phyloP scores from a whole-genome alignment of 345 rosid species.

The Conringia planisiliqua region DNA sequence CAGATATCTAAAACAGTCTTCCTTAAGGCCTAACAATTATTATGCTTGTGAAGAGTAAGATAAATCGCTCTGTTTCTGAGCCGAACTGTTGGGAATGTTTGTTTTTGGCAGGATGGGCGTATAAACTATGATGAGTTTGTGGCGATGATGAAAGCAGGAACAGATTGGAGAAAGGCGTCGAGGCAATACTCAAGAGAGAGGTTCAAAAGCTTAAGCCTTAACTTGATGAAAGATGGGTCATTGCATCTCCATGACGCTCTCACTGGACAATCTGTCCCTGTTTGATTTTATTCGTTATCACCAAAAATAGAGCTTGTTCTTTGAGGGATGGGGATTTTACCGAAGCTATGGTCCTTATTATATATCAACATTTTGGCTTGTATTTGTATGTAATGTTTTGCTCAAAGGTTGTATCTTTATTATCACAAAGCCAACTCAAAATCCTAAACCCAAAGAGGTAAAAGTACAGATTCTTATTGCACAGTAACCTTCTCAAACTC shows the following conservation, averaged over 20 bases:
- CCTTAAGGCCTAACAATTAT: background rate
- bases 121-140: conserved; percentile 95
- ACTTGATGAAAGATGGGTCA: conserved; percentile 96
- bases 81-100: background rate
- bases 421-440: conserved; percentile 13
- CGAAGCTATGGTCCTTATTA: conserved; percentile 9
- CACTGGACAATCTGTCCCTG: conserved; percentile 72
- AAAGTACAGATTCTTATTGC: conserved; percentile 6
- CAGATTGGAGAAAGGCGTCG: conserved; percentile 99
- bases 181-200: conserved; percentile 97
- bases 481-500: conserved; percentile 23
- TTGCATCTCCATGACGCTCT: conserved; percentile 82
- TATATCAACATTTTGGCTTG: conserved; percentile 3
- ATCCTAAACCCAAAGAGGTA: conserved; percentile 6
- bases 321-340: conserved; percentile 5
- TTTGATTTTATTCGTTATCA: conserved; percentile 36
- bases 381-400: conserved; percentile 19
- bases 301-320: conserved; percentile 17
- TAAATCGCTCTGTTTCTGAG: background rate
- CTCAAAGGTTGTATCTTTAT: conserved; percentile 18
- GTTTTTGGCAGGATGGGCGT: conserved; percentile 60
- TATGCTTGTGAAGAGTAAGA: background rate
- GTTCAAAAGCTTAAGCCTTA: conserved; percentile 89
- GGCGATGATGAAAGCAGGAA: conserved; percentile 97
- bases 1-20: background rate